phyloP scores from a whole-genome alignment of 179 eudicot species.

The Pouteria campechiana region DNA sequence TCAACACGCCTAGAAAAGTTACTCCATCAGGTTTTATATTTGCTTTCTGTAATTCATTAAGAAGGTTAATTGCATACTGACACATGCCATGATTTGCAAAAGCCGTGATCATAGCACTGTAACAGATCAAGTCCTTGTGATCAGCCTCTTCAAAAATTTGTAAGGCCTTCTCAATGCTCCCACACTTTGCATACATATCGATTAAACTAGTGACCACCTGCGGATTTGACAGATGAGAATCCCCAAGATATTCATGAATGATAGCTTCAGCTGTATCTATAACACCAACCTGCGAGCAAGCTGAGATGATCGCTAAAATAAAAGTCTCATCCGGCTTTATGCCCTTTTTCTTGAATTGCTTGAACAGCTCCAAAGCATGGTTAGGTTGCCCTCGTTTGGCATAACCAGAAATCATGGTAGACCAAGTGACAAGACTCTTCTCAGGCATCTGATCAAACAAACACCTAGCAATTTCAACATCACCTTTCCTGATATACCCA shows the following conservation, averaged over 20 bases:
- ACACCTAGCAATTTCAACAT: conserved; percentile 9
- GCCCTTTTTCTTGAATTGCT: conserved; percentile 25
- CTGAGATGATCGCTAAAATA: conserved; percentile 28
- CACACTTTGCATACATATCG: conserved; percentile 65
- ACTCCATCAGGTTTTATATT: conserved; percentile 18
- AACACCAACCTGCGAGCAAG: conserved; percentile 41
- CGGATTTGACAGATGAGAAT: conserved; percentile 39
- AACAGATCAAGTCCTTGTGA: conserved; percentile 22
- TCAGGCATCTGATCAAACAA: conserved; percentile 22
- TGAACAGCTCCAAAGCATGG: conserved; percentile 41
- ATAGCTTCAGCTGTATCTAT: conserved; percentile 52
- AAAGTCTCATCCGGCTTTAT: conserved; percentile 29
- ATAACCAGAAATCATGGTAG: conserved; percentile 26
- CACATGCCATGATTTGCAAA: conserved; percentile 25
- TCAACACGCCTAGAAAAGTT: conserved; percentile 20
- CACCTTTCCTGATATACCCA: conserved; percentile 11
- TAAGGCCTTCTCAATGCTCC: conserved; percentile 33
- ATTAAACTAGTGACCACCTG: conserved; percentile 51
- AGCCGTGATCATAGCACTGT: conserved; percentile 24
- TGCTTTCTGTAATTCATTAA: conserved; percentile 10
- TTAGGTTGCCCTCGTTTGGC: conserved; percentile 20
- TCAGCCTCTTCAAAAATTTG: conserved; percentile 30
- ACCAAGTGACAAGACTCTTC: conserved; percentile 21
- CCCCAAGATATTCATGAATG: conserved; percentile 34
- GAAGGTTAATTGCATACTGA: conserved; percentile 14